A percentile compares a stretch with the other conserved stretches of the same genome.
phyloP scores from a whole-genome alignment of 139 green algal species.

The Pedinophyceae sp. region DNA sequence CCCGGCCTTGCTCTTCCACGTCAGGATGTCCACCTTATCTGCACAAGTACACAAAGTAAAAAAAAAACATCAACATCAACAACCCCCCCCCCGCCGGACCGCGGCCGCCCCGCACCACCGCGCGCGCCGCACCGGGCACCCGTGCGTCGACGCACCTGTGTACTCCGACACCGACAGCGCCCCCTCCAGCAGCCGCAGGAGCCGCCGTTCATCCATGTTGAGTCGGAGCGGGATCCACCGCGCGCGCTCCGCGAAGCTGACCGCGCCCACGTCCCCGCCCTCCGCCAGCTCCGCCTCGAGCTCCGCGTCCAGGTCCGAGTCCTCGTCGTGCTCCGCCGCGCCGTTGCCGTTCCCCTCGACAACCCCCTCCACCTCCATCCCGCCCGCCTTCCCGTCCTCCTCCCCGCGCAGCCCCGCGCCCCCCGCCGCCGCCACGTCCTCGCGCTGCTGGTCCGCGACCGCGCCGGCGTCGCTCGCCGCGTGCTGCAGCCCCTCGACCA shows the following conservation, averaged over 20 bases:
- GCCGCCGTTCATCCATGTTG: slow-evolving; percentile 43
- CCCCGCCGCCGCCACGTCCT: neutral
- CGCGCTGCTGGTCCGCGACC: neutral
- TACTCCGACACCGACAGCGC: slow-evolving; percentile 76
- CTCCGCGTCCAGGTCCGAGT: neutral
- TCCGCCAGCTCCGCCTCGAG: neutral
- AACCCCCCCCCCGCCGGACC: too few relatives aligned
- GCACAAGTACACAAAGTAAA: neutral
- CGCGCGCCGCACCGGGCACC: too few relatives aligned
- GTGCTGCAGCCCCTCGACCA: neutral
- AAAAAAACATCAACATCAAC: neutral
- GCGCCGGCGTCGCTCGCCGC: too few relatives aligned
- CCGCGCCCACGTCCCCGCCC: neutral
- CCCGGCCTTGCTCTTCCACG: slow-evolving; percentile 48
- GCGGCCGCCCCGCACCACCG: too few relatives aligned
- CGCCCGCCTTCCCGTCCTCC: neutral
- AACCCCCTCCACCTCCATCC: too few relatives aligned
- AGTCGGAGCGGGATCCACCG: slow-evolving; percentile 57
- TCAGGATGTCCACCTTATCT: slow-evolving; percentile 60
- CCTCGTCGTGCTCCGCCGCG: too few relatives aligned
- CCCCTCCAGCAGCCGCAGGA: slow-evolving; percentile 63
- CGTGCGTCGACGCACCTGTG: too few relatives aligned
- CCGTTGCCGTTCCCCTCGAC: neutral
- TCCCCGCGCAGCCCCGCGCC: neutral
- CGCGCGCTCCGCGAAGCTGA: slow-evolving; percentile 34